A percentile compares a stretch with the other conserved stretches of the same genome.
Conservation (phyloP, 805 yeast genomes). For the Candida sithepensis region DNA sequence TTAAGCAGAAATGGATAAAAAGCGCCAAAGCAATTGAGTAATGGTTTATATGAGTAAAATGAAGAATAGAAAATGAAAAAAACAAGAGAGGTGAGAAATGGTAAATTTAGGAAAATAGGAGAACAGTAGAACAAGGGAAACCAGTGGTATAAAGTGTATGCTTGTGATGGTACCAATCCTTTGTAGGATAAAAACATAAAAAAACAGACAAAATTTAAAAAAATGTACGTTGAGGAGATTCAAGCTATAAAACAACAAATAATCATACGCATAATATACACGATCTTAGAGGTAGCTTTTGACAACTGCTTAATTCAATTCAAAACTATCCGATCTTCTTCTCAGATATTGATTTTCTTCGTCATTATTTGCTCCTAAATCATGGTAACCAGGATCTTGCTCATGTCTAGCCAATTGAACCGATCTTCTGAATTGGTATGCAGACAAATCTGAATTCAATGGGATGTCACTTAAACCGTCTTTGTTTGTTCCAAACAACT, state of each 20-base stretch:
- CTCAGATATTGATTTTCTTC: constrained; percentile 52
- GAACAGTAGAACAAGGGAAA: neutral
- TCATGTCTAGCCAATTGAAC: constrained; percentile 55
- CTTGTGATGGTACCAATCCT: neutral
- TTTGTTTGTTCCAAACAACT: constrained; percentile 39
- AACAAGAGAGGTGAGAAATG: neutral
- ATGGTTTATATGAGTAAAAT: neutral
- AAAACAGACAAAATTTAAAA: neutral
- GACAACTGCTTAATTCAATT: constrained; percentile 37
- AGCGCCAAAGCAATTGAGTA: neutral
- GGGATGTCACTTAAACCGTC: constrained; percentile 64
- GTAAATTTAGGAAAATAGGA: neutral
- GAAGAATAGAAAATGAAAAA: neutral
- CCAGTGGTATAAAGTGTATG: neutral
- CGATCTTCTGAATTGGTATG: constrained; percentile 70
- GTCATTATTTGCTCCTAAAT: constrained; percentile 21
- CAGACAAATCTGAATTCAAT: constrained; percentile 76
- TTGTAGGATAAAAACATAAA: neutral
- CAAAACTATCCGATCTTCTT: constrained; percentile 62
- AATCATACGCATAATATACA: no score
- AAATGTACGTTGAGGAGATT: no score
- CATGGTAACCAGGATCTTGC: constrained; percentile 20
- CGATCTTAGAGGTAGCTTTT: neutral
- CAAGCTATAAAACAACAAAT: no score
- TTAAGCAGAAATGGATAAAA: neutral